Base-by-base conservation (phyloP, 805 yeast species). In the Nakazawaea wyomingensis region DNA sequence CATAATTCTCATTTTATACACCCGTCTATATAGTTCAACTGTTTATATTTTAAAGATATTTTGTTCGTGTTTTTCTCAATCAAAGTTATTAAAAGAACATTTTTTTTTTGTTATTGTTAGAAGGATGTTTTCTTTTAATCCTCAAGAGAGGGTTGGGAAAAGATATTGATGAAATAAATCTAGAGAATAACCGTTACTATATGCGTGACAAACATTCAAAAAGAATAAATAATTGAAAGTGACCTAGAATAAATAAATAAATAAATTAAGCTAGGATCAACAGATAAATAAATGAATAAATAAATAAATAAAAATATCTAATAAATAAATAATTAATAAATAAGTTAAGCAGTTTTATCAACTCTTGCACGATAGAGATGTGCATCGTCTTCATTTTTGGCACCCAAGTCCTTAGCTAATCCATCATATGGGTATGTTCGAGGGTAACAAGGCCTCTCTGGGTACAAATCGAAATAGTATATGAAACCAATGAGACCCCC, bases 371-470 rank as follows among this genome's bases (percentile, higher is more conserved):
- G 62, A 50, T 56, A 65, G 45, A 69, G 46, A 24, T 47, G 44
- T 38, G 66, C 72, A 48, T 72, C 69, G 41, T 69, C 72, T 27
- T 62, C 68, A 34, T 60, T 64, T 27, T 69, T 69, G 5, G 85
- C 85, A 41, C 96, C 96, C 48, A 85, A 69, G 48, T 76, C 86
- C 57, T 69, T 74, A 54, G 85, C 85, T 52, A 87, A 72, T 3
- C 96, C 96, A 44, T 76, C 83, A 54, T 71, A 71, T 21, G 93
- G 93, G 60, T 72, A 86, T 30, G 79, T 72, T 64, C 95, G 74
- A 43, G 88, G 87, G 65, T 77, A 78, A 41, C 87, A 88, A 27
- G 85, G 84, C 60, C 78, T 72, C 50, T 78, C 87, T 14, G 83
- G 84, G 53, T 71, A 74, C 47, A 70, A 55, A 66, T 78, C 66